Evolutionary conservation across 1,139 yeast genomes (phyloP).

Genomic region (Saccharomyces hybrid): DNA sequence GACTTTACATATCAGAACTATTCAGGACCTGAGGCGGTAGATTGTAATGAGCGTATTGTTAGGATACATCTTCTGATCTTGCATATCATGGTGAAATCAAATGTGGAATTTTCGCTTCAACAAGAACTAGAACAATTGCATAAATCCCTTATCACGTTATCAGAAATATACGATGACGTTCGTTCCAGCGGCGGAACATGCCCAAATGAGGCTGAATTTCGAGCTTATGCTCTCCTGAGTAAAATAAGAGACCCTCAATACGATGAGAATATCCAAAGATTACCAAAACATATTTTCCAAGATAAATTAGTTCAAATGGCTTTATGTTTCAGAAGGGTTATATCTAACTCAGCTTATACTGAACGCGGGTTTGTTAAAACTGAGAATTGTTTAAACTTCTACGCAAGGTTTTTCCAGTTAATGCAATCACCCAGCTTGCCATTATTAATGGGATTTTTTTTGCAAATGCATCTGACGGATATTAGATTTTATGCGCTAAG

Average conservation of each 20-base stretch:
- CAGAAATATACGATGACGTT: slow-evolving; percentile 80
- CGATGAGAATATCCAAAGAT: slow-evolving; percentile 63
- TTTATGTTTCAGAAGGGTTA: slow-evolving; percentile 53
- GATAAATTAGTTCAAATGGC: slow-evolving; percentile 64
- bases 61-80: slow-evolving; percentile 75
- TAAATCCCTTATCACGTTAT: slow-evolving; percentile 80
- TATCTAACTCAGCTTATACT: slow-evolving; percentile 54
- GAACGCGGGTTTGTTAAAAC: slow-evolving; percentile 50
- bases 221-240: slow-evolving; percentile 77
- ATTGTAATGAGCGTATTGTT: slow-evolving; percentile 87
- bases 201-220: slow-evolving; percentile 87
- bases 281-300: slow-evolving; percentile 52
- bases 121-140: slow-evolving; percentile 93
- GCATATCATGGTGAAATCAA: slow-evolving; percentile 81
- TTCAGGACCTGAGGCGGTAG: slow-evolving; percentile 88
- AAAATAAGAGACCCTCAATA: slow-evolving; percentile 80
- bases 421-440: slow-evolving; percentile 51
- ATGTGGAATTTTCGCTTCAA: slow-evolving; percentile 76
- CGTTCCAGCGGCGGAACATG: slow-evolving; percentile 59
- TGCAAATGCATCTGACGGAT: slow-evolving; percentile 77
- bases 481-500: slow-evolving; percentile 68
- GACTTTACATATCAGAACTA: slow-evolving; percentile 95
- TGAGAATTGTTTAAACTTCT: slow-evolving; percentile 58
- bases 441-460: slow-evolving; percentile 59
- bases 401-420: slow-evolving; percentile 55